Base-by-base conservation (phyloP, 2,329 filamentous ascomycete species). In the Penicillium sp. region DNA sequence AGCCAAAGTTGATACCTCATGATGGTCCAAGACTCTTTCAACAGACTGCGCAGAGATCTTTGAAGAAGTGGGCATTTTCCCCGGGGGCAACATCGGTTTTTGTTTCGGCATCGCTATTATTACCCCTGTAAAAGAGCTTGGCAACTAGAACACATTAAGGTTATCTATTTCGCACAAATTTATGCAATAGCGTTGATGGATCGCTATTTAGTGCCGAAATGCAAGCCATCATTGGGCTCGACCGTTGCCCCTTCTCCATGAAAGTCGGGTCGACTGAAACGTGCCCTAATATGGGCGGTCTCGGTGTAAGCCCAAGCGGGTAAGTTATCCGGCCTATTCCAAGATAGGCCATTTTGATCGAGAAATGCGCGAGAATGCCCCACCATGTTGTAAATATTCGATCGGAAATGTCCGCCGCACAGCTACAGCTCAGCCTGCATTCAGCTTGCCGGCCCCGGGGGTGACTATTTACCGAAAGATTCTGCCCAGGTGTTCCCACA, bases 1-100 rank as follows among this genome's bases (percentile, higher is more conserved):
- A 58, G 7, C 29, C 24, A 50, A 8, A 41, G 18, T 32, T 46
- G 29, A 34, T 34, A 10, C 49, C 51, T 57, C 57, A 59, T 59
- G 1, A 24, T 45, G 36, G 18, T 11, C 34, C 13, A 36, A 18
- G 18, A 14, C 43, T 40, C 42, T 13, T 44, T 21, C 34, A 48
- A 43, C 24, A 29, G 32, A 8, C 18, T 27, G 31, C 4, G 24
- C 16, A 13, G n/a, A 13, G 27, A 21, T 11, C 14, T 24, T 22
- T 29, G 24, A 48, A 22, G 34, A 11, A n/a, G 9, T 16, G 9
- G 10, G n/a, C 9, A 3, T 16, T 42, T 45, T 22, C 18, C 7
- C 13, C 29, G 16, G 46, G 52, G 45, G 29, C 42, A 50, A 10
- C 29, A 32, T 27, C 34, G 4, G 51, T 32, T 55, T 59, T 55